phyloP scores from a whole-genome alignment of 2,329 filamentous ascomycete genomes.

The Fusarium incarnatum region DNA sequence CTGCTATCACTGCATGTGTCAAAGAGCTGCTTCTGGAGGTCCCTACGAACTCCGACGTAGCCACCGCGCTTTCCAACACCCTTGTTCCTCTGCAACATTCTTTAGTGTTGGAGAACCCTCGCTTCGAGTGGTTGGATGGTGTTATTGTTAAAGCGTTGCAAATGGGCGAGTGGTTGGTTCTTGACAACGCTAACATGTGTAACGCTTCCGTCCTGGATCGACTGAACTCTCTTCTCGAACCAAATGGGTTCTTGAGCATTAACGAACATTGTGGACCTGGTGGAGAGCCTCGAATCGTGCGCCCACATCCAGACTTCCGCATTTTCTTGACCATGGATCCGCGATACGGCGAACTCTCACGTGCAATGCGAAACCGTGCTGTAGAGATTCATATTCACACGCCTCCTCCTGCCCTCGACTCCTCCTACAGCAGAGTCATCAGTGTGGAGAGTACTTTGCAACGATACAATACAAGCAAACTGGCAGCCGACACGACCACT shows the following conservation, averaged over 20 bases:
- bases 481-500: constrained; percentile 46
- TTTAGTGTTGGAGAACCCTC: constrained; percentile 74
- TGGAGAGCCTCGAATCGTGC: constrained; percentile 82
- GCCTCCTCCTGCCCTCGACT: constrained; percentile 49
- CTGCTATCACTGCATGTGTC: constrained; percentile 54
- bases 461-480: constrained; percentile 57
- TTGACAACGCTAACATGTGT: constrained; percentile 98
- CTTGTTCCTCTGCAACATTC: constrained; percentile 64
- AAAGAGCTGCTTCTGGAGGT: constrained; percentile 56
- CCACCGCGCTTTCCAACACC: constrained; percentile 60
- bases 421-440: constrained; percentile 56
- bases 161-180: constrained; percentile 88
- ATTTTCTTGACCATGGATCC: constrained; percentile 96
- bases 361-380: constrained; percentile 96
- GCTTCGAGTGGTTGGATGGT: constrained; percentile 97
- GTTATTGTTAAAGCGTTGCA: constrained; percentile 89
- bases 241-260: constrained; percentile 86
- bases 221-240: constrained; percentile 93
- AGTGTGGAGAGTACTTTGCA: constrained; percentile 63
- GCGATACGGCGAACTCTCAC: constrained; percentile 89
- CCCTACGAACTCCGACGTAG: constrained; percentile 59
- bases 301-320: constrained; percentile 86
- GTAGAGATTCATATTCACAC: constrained; percentile 84
- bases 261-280: constrained; percentile 91
- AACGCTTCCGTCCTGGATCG: constrained; percentile 94